These are phyloP conservation scores for Setaria viridis DNA, from an alignment of 202 grass and related monocot genomes.

Conservation along the genomic window DNA sequence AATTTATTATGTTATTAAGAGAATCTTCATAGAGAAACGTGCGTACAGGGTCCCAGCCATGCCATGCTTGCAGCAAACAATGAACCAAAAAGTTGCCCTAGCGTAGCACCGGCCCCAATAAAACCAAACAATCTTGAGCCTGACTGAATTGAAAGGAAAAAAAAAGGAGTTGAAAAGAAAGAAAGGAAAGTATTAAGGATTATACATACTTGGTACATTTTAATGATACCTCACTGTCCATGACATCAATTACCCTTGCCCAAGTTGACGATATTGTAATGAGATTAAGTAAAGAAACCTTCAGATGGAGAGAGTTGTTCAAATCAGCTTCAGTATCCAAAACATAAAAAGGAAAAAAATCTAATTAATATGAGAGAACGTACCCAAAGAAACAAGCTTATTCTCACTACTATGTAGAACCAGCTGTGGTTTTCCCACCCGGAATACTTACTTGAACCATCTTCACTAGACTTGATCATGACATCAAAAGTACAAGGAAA, in stretches of 20 bases:
- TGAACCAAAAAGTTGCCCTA: slow-evolving; percentile 89
- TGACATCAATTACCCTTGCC: slow-evolving; percentile 94
- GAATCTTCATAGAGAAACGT: slow-evolving; percentile 12
- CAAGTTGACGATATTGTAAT: slow-evolving; percentile 95
- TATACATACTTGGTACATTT: not conserved
- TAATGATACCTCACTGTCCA: slow-evolving; percentile 90
- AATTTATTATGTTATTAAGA: slow-evolving; percentile 16
- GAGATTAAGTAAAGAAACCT: slow-evolving; percentile 98
- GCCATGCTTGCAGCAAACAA: slow-evolving; percentile 93
- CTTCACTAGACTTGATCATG: slow-evolving; percentile 54
- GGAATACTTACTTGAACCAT: slow-evolving; percentile 50
- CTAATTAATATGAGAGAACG: slow-evolving; percentile 4
- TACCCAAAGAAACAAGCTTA: slow-evolving; percentile 93
- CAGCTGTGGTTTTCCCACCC: slow-evolving; percentile 75
- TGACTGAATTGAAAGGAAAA: slow-evolving; percentile 80
- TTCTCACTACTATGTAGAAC: slow-evolving; percentile 84
- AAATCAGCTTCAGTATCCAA: slow-evolving; percentile 7
- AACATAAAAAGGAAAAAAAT: slow-evolving; percentile 30
- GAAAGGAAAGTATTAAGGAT: not conserved
- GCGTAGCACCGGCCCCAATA: slow-evolving; percentile 92
- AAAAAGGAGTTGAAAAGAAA: slow-evolving; percentile 45
- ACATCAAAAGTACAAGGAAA: slow-evolving; percentile 19
- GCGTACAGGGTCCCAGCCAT: slow-evolving; percentile 87
- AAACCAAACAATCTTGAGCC: slow-evolving; percentile 97
- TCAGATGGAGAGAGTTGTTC: slow-evolving; percentile 28